Percentiles rank a stretch among this genome's conserved stretches.
Conservation (phyloP, 2,329 filamentous ascomycete genomes). For the Zasmidium angulare region DNA sequence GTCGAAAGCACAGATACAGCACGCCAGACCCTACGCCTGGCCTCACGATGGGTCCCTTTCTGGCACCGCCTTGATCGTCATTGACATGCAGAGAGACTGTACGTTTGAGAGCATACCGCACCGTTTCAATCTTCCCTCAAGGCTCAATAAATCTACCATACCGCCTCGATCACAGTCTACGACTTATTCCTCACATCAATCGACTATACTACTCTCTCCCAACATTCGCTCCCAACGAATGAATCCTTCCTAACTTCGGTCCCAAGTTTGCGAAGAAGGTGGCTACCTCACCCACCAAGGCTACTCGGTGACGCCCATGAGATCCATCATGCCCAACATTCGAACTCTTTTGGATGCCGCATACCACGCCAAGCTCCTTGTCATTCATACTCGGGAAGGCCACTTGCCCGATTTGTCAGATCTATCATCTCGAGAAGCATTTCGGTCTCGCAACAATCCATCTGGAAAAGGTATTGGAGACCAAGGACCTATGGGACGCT, state of each 20-base stretch:
- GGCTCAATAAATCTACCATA: neutral
- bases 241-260: neutral
- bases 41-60: slow-evolving; percentile 23
- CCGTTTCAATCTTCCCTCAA: neutral
- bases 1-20: neutral
- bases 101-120: neutral
- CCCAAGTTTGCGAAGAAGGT: slow-evolving; percentile 42
- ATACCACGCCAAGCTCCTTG: slow-evolving; percentile 41
- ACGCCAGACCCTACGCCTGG: slow-evolving; percentile 18
- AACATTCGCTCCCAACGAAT: too few species aligned
- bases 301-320: slow-evolving; percentile 42
- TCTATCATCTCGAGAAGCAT: slow-evolving; percentile 54
- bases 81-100: slow-evolving; percentile 58
- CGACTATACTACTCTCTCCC: too few species aligned
- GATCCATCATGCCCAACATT: slow-evolving; percentile 47
- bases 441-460: slow-evolving; percentile 54
- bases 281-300: slow-evolving; percentile 54
- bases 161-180: too few species aligned
- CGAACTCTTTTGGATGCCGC: slow-evolving; percentile 43
- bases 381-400: slow-evolving; percentile 55
- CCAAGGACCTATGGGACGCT: slow-evolving; percentile 56
- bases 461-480: slow-evolving; percentile 54
- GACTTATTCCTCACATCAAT: too few species aligned
- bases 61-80: slow-evolving; percentile 53
- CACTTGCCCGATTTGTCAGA: slow-evolving; percentile 58